A percentile compares a stretch with the other conserved stretches of the same genome.
These are phyloP conservation scores for Maudiozyma pseudohumilis DNA, from an alignment of 805 yeast genomes.

Conservation along the genomic window DNA sequence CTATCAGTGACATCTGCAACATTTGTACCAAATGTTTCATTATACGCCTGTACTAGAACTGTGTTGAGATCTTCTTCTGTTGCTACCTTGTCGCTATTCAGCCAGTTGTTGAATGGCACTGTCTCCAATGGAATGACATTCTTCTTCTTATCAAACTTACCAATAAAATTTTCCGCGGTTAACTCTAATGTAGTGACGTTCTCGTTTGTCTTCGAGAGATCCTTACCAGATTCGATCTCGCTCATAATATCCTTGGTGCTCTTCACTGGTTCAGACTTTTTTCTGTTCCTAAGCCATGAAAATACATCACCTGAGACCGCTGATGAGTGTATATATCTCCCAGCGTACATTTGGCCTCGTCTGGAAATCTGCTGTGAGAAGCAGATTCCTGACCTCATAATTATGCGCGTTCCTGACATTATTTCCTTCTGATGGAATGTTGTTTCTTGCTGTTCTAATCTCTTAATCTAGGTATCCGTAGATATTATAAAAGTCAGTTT, in stretches of 20 bases:
- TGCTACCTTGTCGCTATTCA: constrained; percentile 18
- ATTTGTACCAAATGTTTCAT: constrained; percentile 2
- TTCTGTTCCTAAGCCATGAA: constrained; percentile 33
- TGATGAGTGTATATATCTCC: constrained; percentile 2
- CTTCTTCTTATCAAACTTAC: constrained; percentile 10
- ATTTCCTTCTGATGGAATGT: too few relatives aligned
- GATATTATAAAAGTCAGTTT: too few relatives aligned
- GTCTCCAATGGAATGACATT: constrained; percentile 9
- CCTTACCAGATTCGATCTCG: constrained; percentile 30
- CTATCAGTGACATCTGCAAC: constrained; percentile 9
- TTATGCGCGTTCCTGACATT: not conserved
- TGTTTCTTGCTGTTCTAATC: too few relatives aligned
- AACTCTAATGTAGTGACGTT: constrained; percentile 14
- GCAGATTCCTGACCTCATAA: not conserved
- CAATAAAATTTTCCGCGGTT: constrained; percentile 24
- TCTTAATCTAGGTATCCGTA: too few relatives aligned
- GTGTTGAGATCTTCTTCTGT: constrained; percentile 21
- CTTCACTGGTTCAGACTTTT: constrained; percentile 12
- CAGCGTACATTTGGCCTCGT: too few relatives aligned
- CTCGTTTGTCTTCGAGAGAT: constrained; percentile 11
- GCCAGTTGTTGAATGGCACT: constrained; percentile 30
- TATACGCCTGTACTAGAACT: constrained; percentile 13
- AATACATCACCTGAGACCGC: constrained; percentile 20
- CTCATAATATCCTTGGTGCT: constrained; percentile 27
- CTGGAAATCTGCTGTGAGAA: not conserved